Conservation (phyloP, 2,329 filamentous ascomycete species). For the Aureobasidium lini region DNA sequence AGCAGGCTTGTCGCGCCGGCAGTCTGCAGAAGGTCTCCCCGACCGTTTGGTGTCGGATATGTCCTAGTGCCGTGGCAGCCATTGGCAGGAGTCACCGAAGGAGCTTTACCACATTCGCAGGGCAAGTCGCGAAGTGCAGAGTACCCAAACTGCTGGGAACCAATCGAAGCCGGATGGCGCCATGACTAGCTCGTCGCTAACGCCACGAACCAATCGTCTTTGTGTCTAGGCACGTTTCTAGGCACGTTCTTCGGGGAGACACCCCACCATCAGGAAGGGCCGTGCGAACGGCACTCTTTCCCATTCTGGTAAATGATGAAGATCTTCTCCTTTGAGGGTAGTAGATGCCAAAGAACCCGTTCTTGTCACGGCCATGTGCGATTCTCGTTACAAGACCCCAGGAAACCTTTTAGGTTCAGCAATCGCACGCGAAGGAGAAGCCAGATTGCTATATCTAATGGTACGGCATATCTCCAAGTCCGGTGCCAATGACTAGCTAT, state of each 20-base stretch:
- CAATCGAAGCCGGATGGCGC: constrained; percentile 5
- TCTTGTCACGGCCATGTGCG: neutral
- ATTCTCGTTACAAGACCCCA: neutral
- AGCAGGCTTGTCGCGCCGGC: constrained; percentile 6
- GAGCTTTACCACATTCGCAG: neutral
- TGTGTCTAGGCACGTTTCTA: neutral
- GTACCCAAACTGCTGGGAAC: neutral
- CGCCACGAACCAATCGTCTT: neutral
- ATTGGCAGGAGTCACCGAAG: constrained; percentile 7
- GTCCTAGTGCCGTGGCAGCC: constrained; percentile 8
- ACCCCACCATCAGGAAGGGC: neutral
- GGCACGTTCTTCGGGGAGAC: neutral
- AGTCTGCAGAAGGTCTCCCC: constrained; percentile 3
- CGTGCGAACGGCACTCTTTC: neutral
- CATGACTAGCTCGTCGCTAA: neutral
- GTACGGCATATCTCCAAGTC: neutral
- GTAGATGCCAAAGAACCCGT: neutral
- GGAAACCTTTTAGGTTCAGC: neutral
- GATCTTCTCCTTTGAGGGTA: neutral
- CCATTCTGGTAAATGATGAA: neutral
- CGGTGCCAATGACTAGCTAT: neutral
- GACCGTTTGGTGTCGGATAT: constrained; percentile 11
- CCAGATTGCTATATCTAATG: neutral
- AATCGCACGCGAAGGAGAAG: constrained; percentile 1
- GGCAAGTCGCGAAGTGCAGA: neutral